Percentiles rank a stretch among this genome's conserved stretches.
These are phyloP conservation scores for Fusarium albosuccineum DNA, from an alignment of 2,329 filamentous ascomycete species.

Conservation along the genomic window DNA sequence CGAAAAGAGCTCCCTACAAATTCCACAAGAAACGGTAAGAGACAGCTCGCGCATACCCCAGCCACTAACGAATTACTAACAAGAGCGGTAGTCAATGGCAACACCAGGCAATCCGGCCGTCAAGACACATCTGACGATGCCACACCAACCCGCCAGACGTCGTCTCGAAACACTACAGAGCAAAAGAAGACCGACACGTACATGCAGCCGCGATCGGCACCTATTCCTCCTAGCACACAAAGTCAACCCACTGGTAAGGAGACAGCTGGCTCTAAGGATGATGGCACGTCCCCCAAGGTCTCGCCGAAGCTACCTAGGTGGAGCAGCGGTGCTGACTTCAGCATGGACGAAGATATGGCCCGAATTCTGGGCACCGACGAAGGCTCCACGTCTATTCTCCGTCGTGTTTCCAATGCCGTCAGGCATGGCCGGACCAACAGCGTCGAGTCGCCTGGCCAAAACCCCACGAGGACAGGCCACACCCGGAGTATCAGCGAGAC, in stretches of 20 bases:
- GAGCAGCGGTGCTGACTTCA: conserved; percentile 88
- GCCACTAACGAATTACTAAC: conserved; percentile 24
- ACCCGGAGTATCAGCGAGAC: conserved; percentile 75
- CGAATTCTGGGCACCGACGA: conserved; percentile 86
- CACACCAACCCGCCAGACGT: conserved; percentile 38
- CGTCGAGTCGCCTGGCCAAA: conserved; percentile 66
- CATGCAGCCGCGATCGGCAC: conserved; percentile 69
- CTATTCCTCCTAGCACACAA: conserved; percentile 60
- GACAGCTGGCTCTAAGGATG: conserved; percentile 59
- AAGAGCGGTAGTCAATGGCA: conserved; percentile 46
- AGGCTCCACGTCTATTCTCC: conserved; percentile 82
- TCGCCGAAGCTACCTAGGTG: conserved; percentile 79
- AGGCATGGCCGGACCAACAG: conserved; percentile 93
- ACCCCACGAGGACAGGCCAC: conserved; percentile 62
- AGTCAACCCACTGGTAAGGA: conserved; percentile 60
- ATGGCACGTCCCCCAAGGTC: conserved; percentile 58
- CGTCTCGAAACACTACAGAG: conserved; percentile 40
- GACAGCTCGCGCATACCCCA: not conserved
- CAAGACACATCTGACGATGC: conserved; percentile 43
- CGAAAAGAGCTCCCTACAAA: conserved; percentile 73
- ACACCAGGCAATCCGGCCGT: conserved; percentile 36
- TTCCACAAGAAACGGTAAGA: conserved; percentile 60
- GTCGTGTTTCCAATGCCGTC: conserved; percentile 92
- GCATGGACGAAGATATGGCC: conserved; percentile 95
- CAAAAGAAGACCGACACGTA: conserved; percentile 61